phyloP scores from a whole-genome alignment of 2,329 filamentous ascomycete genomes.

The Verticillium nonalfalfae region DNA sequence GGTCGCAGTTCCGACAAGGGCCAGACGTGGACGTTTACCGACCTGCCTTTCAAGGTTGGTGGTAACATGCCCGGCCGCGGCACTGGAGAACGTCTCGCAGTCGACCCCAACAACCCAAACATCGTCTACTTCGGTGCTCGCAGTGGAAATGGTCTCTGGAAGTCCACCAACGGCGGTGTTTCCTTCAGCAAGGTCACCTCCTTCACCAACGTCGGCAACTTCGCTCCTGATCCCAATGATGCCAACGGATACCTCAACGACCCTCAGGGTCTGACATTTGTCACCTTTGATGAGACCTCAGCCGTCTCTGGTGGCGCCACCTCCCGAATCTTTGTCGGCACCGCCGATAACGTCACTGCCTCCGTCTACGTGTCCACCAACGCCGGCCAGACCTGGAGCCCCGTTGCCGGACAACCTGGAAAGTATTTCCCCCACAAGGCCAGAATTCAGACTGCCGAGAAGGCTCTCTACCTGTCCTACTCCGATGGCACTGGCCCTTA shows the following conservation, averaged over 20 bases:
- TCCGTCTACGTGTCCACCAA: slow-evolving; percentile 49
- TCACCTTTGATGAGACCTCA: slow-evolving; percentile 51
- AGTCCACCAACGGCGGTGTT: slow-evolving; percentile 46
- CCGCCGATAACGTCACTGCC: slow-evolving; percentile 43
- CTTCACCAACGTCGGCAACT: slow-evolving; percentile 48
- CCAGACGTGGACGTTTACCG: slow-evolving; percentile 40
- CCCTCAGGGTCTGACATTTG: slow-evolving; percentile 38
- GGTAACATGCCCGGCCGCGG: slow-evolving; percentile 58
- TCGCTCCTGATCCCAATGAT: slow-evolving; percentile 35
- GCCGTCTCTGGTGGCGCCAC: slow-evolving; percentile 36
- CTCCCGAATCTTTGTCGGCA: slow-evolving; percentile 50
- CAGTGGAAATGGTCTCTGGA: slow-evolving; percentile 53
- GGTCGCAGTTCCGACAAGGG: slow-evolving; percentile 48
- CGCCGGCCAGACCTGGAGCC: slow-evolving; percentile 45
- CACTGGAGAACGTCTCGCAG: slow-evolving; percentile 50
- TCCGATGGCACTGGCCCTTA: slow-evolving; percentile 50
- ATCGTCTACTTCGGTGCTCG: slow-evolving; percentile 53
- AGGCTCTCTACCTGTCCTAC: slow-evolving; percentile 49
- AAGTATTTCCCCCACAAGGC: slow-evolving; percentile 49
- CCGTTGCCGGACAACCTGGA: slow-evolving; percentile 41
- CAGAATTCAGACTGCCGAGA: slow-evolving; percentile 41
- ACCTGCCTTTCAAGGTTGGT: slow-evolving; percentile 52
- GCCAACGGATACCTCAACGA: slow-evolving; percentile 35
- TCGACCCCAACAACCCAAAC: slow-evolving; percentile 50
- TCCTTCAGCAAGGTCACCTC: slow-evolving; percentile 44